Evolutionary conservation across 2,329 filamentous ascomycete genomes (phyloP), one percentile per base, ranked within the genome.

Genomic region (Berkeleyomyces basicola): DNA sequence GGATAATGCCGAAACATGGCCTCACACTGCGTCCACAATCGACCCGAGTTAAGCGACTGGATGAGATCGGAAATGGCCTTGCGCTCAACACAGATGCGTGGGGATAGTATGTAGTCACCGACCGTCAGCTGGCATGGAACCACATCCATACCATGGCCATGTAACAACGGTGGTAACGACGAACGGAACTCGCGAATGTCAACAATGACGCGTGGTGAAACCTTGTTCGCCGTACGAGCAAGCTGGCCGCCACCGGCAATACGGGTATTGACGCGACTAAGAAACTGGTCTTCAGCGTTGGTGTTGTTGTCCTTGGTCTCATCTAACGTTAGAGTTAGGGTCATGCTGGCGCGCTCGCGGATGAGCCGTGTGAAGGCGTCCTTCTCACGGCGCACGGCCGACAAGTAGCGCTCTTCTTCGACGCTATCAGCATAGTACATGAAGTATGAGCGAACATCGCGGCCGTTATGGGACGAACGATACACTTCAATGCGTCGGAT

Each of bases 181-280:
- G 91, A 96, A 66, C 93, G 84, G 72, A 99, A 97, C 73, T 99
- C 93, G 70, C 93, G 89, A 39, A 97, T 89, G 69, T 99, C 93
- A 49, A 97, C 90, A 2, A 99, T 88, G 0, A 97, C 88, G 36
- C 90, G 85, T 0, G 93, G 92, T 31, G 90, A 91, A 67, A 91
- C 82, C 4, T 90, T 86, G 4, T 91, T 96, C 7, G 91, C 91
- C 5, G 79, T 79, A 4, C n/a, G 47, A 4, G 59, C 47, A 1
- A 97, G 78, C 53, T 88, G 83, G 7, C 93, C 93, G 58, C 93
- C 93, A 63, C 93, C 93, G 1, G 93, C 93, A 69, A 99, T 97
- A 64, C 93, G 84, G 4, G 93, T 99, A 74, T 97, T 99, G 72
- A 99, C 84, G 2, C 92, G 97, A 46, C 93, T 87, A 5, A 99